Evolutionary conservation across 202 grass and related monocot genomes (phyloP), one percentile per base, ranked within the genome.

Genomic region (Dendrocalamus latiflorus): DNA sequence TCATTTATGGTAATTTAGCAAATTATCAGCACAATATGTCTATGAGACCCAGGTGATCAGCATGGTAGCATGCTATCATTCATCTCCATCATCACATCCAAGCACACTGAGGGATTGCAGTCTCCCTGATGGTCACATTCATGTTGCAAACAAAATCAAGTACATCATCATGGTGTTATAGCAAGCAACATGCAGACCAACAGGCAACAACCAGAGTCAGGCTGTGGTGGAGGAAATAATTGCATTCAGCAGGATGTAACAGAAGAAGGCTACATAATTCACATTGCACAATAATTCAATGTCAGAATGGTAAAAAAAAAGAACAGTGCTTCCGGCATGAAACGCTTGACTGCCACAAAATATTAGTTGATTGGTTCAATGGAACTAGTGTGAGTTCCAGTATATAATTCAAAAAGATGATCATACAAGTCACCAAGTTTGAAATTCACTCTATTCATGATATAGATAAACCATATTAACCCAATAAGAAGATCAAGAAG

Each of bases 111-210:
- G 51, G 20, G 11, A 45, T 44, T 56, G 18, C 5, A 18, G 24
- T 55, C 47, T 37, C 41, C 30, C 17, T 76, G 49, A 63, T 55
- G 47, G 9, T 26, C 68, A 37, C 38, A 62, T 57, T 81, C n/a
- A 81, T 82, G 79, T 45, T 64, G 64, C 24, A 45, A 77, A 63
- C 54, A 77, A 42, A 61, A 87, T 71, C 43, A 64, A 76, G 60
- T 63, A 68, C 13, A 57, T 10, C 24, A 53, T 81, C 33, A 81
- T 86, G n/a, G 11, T 61, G 24, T 50, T 68, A 72, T 50, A 89
- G 42, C 26, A 81, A 15, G 37, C 67, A 72, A 15, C 20, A 65
- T 17, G 56, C 30, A 57, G 30, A 83, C 43, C 54, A 83, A 76
- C 41, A 87, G 41, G 63, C 30, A 7, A 69, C n/a, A 68, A 41